Evolutionary conservation across 495 filamentous ascomycete species (phyloP).

Genomic region (Chaetomium cochliodes): DNA sequence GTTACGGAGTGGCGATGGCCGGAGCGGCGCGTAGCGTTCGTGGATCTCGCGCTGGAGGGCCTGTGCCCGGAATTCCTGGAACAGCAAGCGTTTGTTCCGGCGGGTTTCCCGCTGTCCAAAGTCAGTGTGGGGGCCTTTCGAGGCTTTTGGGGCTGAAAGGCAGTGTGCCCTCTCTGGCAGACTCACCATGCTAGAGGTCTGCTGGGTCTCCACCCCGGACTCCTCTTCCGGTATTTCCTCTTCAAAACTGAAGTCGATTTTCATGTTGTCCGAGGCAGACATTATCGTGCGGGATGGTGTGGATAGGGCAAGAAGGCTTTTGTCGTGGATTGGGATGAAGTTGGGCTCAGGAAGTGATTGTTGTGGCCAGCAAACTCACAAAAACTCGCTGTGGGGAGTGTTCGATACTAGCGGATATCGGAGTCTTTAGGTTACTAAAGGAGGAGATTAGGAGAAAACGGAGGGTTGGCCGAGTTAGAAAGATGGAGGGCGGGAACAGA

Average conservation of each 20-base stretch:
- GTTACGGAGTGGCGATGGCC: slow-evolving; percentile 4
- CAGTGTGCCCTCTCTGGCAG: background rate
- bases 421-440: background rate
- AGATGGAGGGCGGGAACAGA: background rate
- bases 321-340: background rate
- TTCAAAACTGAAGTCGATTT: background rate
- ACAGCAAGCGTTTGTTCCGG: background rate
- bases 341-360: background rate
- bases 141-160: background rate
- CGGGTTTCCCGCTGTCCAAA: background rate
- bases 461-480: background rate
- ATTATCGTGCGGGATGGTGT: background rate
- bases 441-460: background rate
- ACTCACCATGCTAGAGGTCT: background rate
- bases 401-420: background rate
- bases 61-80: background rate
- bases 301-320: background rate
- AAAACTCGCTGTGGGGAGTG: background rate
- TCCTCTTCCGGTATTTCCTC: background rate
- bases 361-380: background rate
- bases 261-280: background rate
- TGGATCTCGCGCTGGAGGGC: background rate
- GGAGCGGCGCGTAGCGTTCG: background rate
- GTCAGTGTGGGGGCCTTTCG: background rate
- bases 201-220: background rate